Conservation (phyloP, 192 early-diverging fungal genomes). For the Coemansia sp. region DNA sequence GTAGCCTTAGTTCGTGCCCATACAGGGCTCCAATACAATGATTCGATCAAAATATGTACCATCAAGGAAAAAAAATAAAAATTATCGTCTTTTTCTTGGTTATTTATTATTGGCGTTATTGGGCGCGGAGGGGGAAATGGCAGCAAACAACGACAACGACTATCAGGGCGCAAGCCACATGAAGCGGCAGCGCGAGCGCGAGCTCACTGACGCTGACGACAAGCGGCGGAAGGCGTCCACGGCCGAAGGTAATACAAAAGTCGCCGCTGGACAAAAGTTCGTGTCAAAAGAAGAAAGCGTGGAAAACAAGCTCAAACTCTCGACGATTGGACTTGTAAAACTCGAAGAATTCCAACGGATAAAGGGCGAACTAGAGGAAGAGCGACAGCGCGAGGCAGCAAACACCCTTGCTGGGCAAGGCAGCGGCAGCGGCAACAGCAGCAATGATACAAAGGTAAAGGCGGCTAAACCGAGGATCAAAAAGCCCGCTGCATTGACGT, state of each 20-base stretch:
- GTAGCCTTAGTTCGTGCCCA: too few species aligned
- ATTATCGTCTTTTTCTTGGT: background rate
- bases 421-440: background rate
- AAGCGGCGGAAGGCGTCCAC: background rate
- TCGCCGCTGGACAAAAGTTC: conserved; percentile 74
- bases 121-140: background rate
- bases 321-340: conserved; percentile 87
- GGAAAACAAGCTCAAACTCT: conserved; percentile 84
- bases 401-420: conserved; percentile 53
- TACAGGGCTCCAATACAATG: too few species aligned
- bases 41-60: too few species aligned
- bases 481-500: conserved; percentile 73
- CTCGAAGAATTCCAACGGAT: conserved; percentile 91
- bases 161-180: background rate
- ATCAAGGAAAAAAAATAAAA: too few species aligned
- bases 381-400: conserved; percentile 73
- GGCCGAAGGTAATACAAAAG: conserved; percentile 50
- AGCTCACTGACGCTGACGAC: background rate
- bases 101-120: background rate
- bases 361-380: conserved; percentile 79
- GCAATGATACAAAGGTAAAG: conserved; percentile 4
- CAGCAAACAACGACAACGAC: background rate
- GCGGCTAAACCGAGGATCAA: conserved; percentile 42
- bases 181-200: conserved; percentile 4
- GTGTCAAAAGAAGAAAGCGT: conserved; percentile 74